Conservation (phyloP, 192 early-diverging fungal genomes). For the Coemansia sp. region DNA sequence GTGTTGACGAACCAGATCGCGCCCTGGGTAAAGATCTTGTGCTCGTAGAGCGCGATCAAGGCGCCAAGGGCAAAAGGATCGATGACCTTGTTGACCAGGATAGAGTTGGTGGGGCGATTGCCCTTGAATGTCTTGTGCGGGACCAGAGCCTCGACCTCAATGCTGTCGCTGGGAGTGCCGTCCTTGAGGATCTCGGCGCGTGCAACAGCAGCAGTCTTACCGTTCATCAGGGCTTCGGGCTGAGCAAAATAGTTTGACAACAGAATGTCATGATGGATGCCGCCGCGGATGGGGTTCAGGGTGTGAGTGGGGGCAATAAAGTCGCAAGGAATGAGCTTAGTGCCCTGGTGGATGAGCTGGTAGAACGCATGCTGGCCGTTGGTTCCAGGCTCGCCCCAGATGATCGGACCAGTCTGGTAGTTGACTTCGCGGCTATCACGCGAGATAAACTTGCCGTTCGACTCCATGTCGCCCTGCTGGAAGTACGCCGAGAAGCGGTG, state of each 20-base stretch:
- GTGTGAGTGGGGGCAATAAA: slow-evolving; percentile 94
- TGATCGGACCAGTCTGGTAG: slow-evolving; percentile 92
- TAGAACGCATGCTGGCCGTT: slow-evolving; percentile 99
- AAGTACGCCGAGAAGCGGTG: slow-evolving; percentile 98
- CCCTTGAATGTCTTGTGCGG: slow-evolving; percentile 98
- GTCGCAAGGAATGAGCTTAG: slow-evolving; percentile 93
- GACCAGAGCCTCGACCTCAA: slow-evolving; percentile 63
- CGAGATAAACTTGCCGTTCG: slow-evolving; percentile 93
- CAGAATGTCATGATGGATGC: slow-evolving; percentile 91
- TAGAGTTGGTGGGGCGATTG: slow-evolving; percentile 96
- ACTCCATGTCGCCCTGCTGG: slow-evolving; percentile 99
- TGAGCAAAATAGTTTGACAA: slow-evolving; percentile 99
- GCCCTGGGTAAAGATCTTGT: slow-evolving; percentile 99
- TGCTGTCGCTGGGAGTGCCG: slow-evolving; percentile 40
- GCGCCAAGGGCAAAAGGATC: slow-evolving; percentile 86
- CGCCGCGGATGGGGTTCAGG: slow-evolving; percentile 85
- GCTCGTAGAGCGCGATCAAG: slow-evolving; percentile 97
- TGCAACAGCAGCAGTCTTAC: slow-evolving; percentile 81
- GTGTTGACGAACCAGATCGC: slow-evolving; percentile 98
- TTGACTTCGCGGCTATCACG: slow-evolving; percentile 76
- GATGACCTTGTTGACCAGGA: slow-evolving; percentile 85
- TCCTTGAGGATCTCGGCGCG: slow-evolving; percentile 74
- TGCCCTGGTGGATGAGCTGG: slow-evolving; percentile 99
- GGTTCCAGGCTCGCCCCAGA: slow-evolving; percentile 99
- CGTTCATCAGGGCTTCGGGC: slow-evolving; percentile 95